Conservation (phyloP, 2,329 filamentous ascomycete genomes). For the Penicillium sp. region DNA sequence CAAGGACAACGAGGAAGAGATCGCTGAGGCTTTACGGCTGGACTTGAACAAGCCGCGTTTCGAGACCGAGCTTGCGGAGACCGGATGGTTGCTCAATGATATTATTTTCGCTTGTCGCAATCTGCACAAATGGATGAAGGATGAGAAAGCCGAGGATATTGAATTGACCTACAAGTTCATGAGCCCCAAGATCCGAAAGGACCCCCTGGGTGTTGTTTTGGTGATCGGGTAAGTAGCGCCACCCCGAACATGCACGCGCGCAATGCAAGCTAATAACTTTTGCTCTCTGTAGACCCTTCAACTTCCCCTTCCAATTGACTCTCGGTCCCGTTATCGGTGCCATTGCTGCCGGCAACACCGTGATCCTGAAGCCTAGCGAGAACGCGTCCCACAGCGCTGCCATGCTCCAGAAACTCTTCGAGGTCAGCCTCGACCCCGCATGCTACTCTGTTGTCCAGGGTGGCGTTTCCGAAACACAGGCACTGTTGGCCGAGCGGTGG, state of each 20-base stretch:
- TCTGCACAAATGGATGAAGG: slow-evolving; percentile 77
- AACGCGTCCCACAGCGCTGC: slow-evolving; percentile 72
- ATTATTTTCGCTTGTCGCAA: slow-evolving; percentile 76
- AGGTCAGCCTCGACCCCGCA: slow-evolving; percentile 71
- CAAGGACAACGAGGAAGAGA: slow-evolving; percentile 71
- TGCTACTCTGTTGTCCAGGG: slow-evolving; percentile 81
- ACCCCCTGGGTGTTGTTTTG: slow-evolving; percentile 79
- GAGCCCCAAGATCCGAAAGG: slow-evolving; percentile 76
- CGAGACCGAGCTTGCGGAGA: slow-evolving; percentile 73
- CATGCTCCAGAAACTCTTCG: slow-evolving; percentile 75
- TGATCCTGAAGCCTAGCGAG: slow-evolving; percentile 88
- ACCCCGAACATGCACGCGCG: not conserved
- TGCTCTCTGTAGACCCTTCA: slow-evolving; percentile 66
- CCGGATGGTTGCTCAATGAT: slow-evolving; percentile 77
- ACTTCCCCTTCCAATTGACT: slow-evolving; percentile 84
- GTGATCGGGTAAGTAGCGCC: slow-evolving; percentile 67
- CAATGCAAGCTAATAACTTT: slow-evolving; percentile 1
- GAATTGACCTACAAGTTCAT: slow-evolving; percentile 67
- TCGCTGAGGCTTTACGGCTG: slow-evolving; percentile 71
- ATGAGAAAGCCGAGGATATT: slow-evolving; percentile 73
- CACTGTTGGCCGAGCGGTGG: slow-evolving; percentile 84
- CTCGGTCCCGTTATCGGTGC: slow-evolving; percentile 81
- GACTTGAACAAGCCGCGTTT: slow-evolving; percentile 78
- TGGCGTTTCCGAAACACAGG: slow-evolving; percentile 74
- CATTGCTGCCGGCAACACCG: slow-evolving; percentile 88